Base-by-base conservation (phyloP, 2,329 filamentous ascomycete species). In the Diaporthe citrichinensis region DNA sequence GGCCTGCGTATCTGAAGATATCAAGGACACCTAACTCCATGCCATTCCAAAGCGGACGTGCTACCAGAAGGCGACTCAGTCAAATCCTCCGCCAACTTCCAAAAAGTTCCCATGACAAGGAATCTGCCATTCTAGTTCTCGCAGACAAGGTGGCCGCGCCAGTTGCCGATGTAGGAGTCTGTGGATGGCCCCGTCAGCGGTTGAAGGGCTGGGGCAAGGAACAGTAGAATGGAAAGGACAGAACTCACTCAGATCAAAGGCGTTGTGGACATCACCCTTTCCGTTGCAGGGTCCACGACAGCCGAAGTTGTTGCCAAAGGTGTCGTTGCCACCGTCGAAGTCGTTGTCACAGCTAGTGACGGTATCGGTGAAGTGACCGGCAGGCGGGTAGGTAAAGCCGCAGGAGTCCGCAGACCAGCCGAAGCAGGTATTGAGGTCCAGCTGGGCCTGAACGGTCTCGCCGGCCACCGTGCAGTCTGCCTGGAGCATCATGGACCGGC, bases 291-390 rank as follows among this genome's bases (percentile, higher is more conserved):
- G 62, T 31, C 62, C 62, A 5, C 31, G 31, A 23, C 62, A 67
- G 44, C 44, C 62, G 7, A 67, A 67, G 62, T 67, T 67, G 44
- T 23, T 15, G 44, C 62, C 62, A 51, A 67, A 67, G 62, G 51
- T 44, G 44, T n/a, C 6, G 1, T 67, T 44, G 31, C 46, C 62
- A 15, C 62, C 62, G 14, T 23, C 36, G 62, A 12, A 51, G 44
- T 49, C 36, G 31, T 67, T 67, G 44, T 51, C 23, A 20, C 62
- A 67, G 20, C 20, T n/a, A 12, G 62, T 25, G 44, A 67, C 62
- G 20, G 62, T 15, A 4, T 36, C 31, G 23, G 62, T 67, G 44
- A 67, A 67, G 62, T 49, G 44, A 12, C 62, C 31, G 14, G 62
- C 23, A 2, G 62, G 62, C 20, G 62, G 62, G 44, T 36, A 51